Percentiles rank a stretch among this genome's conserved stretches.
These are phyloP conservation scores for Suillus placidus DNA, from an alignment of 768 basidiomycete species.

Conservation along the genomic window DNA sequence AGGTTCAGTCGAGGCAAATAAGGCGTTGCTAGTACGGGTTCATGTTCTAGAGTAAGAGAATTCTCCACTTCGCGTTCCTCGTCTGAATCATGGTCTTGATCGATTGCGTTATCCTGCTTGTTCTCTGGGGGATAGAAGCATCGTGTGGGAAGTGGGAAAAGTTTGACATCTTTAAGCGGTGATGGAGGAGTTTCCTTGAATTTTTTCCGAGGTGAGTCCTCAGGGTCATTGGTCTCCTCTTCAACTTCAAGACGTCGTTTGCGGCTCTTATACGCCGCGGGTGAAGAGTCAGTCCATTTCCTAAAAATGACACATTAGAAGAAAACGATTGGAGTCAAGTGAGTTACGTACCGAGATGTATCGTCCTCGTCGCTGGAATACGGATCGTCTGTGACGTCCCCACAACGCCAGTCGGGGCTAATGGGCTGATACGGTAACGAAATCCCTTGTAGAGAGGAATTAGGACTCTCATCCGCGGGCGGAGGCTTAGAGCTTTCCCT, in stretches of 20 bases:
- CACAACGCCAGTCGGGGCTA: not conserved
- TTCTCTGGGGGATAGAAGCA: not conserved
- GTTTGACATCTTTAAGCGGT: not conserved
- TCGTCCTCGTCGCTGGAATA: not conserved
- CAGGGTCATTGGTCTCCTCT: not conserved
- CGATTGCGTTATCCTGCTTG: not conserved
- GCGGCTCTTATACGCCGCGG: not conserved
- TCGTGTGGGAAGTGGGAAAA: not conserved
- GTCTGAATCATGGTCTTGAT: not conserved
- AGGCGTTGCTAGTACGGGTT: not conserved
- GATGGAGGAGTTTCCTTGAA: not conserved
- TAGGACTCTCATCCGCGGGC: not conserved
- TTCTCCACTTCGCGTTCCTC: slow-evolving; percentile 5
- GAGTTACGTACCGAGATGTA: not conserved
- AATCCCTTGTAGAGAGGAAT: not conserved
- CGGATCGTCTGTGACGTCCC: not conserved
- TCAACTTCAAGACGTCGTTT: not conserved
- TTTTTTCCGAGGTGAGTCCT: not conserved
- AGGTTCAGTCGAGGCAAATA: not conserved
- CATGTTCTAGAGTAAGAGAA: not conserved
- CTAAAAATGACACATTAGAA: not conserved
- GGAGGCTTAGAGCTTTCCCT: not conserved
- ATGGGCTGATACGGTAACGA: not conserved
- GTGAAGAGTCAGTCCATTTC: too few species aligned
- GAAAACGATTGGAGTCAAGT: not conserved